These are phyloP conservation scores for Astathelohania contejeani DNA, from an alignment of 371 early-diverging fungal species.

Conservation along the genomic window DNA sequence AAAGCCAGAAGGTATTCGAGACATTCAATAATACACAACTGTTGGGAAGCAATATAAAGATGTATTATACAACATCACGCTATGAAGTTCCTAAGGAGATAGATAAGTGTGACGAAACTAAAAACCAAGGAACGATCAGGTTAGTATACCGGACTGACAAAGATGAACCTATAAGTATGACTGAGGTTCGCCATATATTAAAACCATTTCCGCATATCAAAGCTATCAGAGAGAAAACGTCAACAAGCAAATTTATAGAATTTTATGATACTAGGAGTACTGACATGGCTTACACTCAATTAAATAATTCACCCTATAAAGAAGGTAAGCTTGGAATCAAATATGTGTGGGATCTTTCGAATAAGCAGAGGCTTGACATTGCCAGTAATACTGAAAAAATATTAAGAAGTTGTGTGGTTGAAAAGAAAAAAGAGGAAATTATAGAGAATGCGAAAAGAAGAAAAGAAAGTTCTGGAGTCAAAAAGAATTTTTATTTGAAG, in stretches of 20 bases:
- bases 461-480: not conserved
- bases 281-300: constrained; percentile 16
- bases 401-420: constrained; percentile 5
- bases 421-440: not conserved
- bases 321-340: constrained; percentile 6
- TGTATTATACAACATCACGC: constrained; percentile 38
- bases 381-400: constrained; percentile 31
- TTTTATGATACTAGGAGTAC: constrained; percentile 46
- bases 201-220: constrained; percentile 35
- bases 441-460: constrained; percentile 12
- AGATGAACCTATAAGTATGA: constrained; percentile 6
- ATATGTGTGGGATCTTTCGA: constrained; percentile 40
- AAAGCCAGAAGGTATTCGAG: constrained; percentile 16
- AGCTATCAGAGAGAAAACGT: constrained; percentile 35
- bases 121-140: constrained; percentile 44
- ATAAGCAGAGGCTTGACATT: constrained; percentile 23
- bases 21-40: not conserved
- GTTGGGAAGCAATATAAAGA: not conserved
- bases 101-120: constrained; percentile 43
- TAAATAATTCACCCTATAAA: constrained; percentile 17
- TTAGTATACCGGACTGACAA: constrained; percentile 21
- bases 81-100: constrained; percentile 49
- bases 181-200: constrained; percentile 18
- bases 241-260: constrained; percentile 40
- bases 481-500: constrained; percentile 18